A percentile compares a stretch with the other conserved stretches of the same genome.
These are phyloP conservation scores for Ustulina deusta DNA, from an alignment of 2,329 filamentous ascomycete species.

Conservation along the genomic window DNA sequence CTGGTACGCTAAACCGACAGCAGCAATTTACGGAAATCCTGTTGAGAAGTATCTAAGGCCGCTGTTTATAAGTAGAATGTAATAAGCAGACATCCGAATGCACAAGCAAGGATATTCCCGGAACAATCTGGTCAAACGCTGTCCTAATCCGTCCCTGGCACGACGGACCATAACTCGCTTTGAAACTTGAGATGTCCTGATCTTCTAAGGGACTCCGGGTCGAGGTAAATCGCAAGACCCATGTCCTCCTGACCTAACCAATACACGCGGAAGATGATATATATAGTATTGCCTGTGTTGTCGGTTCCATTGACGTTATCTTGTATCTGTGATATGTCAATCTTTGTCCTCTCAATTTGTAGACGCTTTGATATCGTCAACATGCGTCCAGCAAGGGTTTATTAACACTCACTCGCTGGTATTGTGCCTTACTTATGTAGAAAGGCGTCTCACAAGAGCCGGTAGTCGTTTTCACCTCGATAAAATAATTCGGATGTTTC, in stretches of 20 bases:
- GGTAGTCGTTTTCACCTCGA: constrained; percentile 65
- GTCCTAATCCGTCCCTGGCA: constrained; percentile 6
- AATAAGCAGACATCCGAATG: too few relatives aligned
- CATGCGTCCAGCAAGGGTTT: not conserved
- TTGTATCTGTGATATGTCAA: not conserved
- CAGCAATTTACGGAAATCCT: too few relatives aligned
- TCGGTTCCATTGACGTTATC: not conserved
- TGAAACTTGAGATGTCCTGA: constrained; percentile 20
- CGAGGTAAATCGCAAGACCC: constrained; percentile 38
- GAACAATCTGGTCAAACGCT: too few relatives aligned
- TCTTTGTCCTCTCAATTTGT: not conserved
- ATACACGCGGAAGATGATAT: constrained; percentile 43
- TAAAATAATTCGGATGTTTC: constrained; percentile 55
- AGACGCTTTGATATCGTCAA: not conserved
- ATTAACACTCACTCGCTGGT: constrained; percentile 52
- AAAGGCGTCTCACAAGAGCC: constrained; percentile 55
- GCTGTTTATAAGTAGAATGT: too few relatives aligned
- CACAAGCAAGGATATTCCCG: too few relatives aligned
- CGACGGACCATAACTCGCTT: constrained; percentile 25
- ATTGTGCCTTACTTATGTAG: constrained; percentile 61
- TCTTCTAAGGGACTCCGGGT: constrained; percentile 32
- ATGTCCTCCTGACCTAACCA: constrained; percentile 36
- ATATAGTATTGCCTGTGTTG: constrained; percentile 28
- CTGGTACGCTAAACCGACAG: too few relatives aligned
- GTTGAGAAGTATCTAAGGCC: too few relatives aligned